Evolutionary conservation across 2,329 filamentous ascomycete species (phyloP), one percentile per base, ranked within the genome.

Genomic region (Cladobotryum mycophilum): DNA sequence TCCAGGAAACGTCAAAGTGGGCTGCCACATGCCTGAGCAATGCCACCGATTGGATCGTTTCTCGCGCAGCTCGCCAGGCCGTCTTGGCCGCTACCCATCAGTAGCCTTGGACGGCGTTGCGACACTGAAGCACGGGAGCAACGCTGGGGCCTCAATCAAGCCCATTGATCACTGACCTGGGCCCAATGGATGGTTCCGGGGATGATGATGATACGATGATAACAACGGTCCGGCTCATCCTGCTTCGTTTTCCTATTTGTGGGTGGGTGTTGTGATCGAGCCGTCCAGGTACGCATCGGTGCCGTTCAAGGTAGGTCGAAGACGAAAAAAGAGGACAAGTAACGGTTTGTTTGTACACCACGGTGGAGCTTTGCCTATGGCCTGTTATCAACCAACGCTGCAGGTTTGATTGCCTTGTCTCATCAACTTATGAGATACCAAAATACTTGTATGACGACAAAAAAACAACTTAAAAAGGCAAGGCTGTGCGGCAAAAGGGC

Each of bases 21-120:
- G 54, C 45, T 48, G 50, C 54, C 52, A 52, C 52, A 52, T 52
- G 49, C 45, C 49, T 35, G 41, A 52, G 41, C 35, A 45, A 30
- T 48, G 49, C 49, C 49, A 41, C 41, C 37, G 35, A 52, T 51
- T 52, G 49, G 48, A 45, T 40, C 49, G 33, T 34, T 33, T 37
- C 6, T 46, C 22, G 25, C 30, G 41, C 51, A 44, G 49, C 41
- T 44, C 34, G 20, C 36, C 13, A 22, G 36, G 35, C 25, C 18
- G 20, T 14, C 35, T 14, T 22, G 33, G 30, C 45, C 45, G 48
- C 53, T 45, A 30, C 25, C 6, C 25, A 30, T 30, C 9, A 30
- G 25, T 30, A 15, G 42, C 13, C 42, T 45, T 14, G 30, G 20
- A 34, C 22, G 20, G 42, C 42, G 42, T 22, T 45, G 42, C 22